Percentiles rank a stretch among this genome's conserved stretches.
phyloP scores from a whole-genome alignment of 225 moss, liverwort and hornwort genomes.

The Straminergon stramineum region DNA sequence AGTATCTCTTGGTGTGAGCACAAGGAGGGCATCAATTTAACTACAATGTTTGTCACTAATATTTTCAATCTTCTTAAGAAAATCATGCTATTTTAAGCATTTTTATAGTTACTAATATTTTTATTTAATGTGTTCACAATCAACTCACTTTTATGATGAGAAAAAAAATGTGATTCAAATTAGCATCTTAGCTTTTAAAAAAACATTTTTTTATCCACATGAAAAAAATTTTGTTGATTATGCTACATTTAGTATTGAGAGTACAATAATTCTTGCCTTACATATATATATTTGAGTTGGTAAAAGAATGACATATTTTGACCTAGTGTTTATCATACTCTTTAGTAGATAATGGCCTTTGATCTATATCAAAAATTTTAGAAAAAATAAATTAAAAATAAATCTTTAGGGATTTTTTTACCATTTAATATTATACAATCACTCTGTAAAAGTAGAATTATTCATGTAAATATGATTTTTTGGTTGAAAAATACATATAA shows the following conservation, averaged over 20 bases:
- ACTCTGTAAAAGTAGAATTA: background rate
- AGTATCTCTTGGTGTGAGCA: too few relatives aligned
- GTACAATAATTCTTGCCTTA: background rate
- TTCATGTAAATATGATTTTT: background rate
- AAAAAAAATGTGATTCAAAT: background rate
- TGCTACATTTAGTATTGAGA: background rate
- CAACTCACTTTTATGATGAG: background rate
- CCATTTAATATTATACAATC: fast-evolving
- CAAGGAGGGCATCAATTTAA: too few relatives aligned
- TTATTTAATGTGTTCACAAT: background rate
- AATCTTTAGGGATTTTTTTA: background rate
- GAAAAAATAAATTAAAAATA: background rate
- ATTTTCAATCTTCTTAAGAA: too few relatives aligned
- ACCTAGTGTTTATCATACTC: too few relatives aligned
- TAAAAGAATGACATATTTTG: background rate
- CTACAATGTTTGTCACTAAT: too few relatives aligned
- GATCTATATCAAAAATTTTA: background rate
- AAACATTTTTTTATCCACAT: background rate
- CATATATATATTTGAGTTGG: background rate
- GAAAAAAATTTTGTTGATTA: background rate
- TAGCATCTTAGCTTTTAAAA: background rate
- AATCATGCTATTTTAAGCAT: too few relatives aligned
- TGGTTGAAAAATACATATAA: background rate
- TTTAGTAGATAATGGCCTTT: background rate
- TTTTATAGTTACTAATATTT: too few relatives aligned